A percentile compares a stretch with the other conserved stretches of the same genome.
phyloP scores from a whole-genome alignment of 768 basidiomycete species.

The Trametes punicea region DNA sequence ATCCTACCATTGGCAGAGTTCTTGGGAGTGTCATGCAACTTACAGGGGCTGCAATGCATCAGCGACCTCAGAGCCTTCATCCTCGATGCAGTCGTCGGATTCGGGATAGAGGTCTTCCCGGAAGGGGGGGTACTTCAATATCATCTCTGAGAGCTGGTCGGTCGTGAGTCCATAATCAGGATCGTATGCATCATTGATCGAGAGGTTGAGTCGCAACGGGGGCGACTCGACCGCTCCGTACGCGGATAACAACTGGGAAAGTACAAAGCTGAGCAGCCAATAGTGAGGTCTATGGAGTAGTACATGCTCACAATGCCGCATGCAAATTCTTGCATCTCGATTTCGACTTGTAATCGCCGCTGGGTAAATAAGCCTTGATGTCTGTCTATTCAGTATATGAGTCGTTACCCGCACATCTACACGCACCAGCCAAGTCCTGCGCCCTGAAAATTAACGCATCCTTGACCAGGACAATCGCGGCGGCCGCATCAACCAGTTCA shows the following conservation, averaged over 20 bases:
- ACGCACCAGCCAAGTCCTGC: neutral
- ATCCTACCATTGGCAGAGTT: no score
- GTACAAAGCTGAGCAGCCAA: neutral
- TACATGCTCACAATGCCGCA: conserved; percentile 7
- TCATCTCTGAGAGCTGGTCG: neutral
- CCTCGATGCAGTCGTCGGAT: neutral
- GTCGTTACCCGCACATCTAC: no score
- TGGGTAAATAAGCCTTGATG: conserved; percentile 7
- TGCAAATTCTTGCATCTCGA: conserved; percentile 2
- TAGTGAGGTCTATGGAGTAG: no score
- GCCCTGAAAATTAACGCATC: neutral
- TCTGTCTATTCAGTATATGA: no score
- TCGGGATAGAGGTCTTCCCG: neutral
- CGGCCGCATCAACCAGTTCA: neutral
- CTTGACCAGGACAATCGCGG: neutral
- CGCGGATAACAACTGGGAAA: no score
- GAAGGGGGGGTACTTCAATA: neutral
- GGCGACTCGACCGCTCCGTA: no score
- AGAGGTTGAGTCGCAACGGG: no score
- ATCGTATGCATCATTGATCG: no score
- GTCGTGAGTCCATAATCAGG: neutral
- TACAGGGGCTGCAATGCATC: neutral
- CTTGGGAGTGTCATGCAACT: neutral
- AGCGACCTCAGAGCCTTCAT: neutral
- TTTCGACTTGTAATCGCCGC: neutral